phyloP scores from a whole-genome alignment of 495 filamentous ascomycete species.

The Chaetomidium leptoderma region DNA sequence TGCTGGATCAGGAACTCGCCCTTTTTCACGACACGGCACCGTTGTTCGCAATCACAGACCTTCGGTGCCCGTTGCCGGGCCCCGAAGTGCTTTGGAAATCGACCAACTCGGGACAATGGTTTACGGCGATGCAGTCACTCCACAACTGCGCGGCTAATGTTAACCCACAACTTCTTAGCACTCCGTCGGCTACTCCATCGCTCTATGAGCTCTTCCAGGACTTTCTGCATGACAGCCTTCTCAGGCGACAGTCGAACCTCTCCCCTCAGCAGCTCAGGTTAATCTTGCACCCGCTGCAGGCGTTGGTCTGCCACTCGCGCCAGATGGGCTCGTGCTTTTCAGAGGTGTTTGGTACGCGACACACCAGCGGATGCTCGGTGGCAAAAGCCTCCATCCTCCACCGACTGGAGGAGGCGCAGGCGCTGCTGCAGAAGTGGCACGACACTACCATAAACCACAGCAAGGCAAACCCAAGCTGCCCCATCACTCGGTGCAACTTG shows the following conservation, averaged over 20 bases:
- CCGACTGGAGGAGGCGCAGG: constrained; percentile 52
- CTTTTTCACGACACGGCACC: constrained; percentile 59
- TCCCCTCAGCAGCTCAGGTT: constrained; percentile 48
- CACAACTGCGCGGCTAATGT: constrained; percentile 38
- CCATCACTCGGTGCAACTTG: constrained; percentile 50
- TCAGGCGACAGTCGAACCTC: constrained; percentile 30
- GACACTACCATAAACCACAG: constrained; percentile 41
- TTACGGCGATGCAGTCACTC: constrained; percentile 45
- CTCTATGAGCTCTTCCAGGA: constrained; percentile 56
- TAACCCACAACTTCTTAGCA: constrained; percentile 36
- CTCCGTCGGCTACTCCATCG: constrained; percentile 44
- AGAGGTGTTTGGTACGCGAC: constrained; percentile 32
- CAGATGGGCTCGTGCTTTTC: constrained; percentile 48
- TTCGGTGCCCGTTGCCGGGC: constrained; percentile 54
- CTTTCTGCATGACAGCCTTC: constrained; percentile 45
- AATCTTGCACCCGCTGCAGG: constrained; percentile 51
- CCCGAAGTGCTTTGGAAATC: constrained; percentile 52
- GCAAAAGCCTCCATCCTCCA: constrained; percentile 49
- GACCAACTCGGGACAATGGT: constrained; percentile 44
- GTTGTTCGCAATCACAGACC: constrained; percentile 54
- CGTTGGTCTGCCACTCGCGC: constrained; percentile 45
- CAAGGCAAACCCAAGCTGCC: constrained; percentile 35
- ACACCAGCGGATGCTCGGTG: constrained; percentile 33
- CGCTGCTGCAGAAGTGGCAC: constrained; percentile 55
- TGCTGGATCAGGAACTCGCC: constrained; percentile 62